These are phyloP conservation scores for Yamadazyma sp. DNA, from an alignment of 805 yeast species.

Conservation along the genomic window DNA sequence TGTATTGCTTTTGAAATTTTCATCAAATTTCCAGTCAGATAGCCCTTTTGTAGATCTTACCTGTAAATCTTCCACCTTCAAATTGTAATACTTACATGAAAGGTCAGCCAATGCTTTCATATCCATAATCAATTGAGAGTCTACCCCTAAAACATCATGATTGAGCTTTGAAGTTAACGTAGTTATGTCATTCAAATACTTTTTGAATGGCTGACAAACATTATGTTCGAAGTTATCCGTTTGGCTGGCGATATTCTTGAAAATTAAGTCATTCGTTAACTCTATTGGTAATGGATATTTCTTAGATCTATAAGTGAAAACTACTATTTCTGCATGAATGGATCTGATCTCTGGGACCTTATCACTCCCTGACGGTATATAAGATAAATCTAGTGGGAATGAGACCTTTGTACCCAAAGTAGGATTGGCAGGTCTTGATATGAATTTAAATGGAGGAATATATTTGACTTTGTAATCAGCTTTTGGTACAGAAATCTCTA, in stretches of 20 bases:
- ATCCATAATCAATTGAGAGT: slow-evolving; percentile 27
- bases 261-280: slow-evolving; percentile 35
- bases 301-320: slow-evolving; percentile 31
- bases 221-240: slow-evolving; percentile 30
- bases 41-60: not conserved
- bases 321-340: slow-evolving; percentile 29
- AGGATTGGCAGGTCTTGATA: slow-evolving; percentile 6
- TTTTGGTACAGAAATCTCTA: slow-evolving; percentile 29
- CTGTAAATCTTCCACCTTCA: slow-evolving; percentile 18
- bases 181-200: slow-evolving; percentile 21
- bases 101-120: slow-evolving; percentile 32
- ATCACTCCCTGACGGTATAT: slow-evolving; percentile 23
- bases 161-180: slow-evolving; percentile 24
- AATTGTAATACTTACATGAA: slow-evolving; percentile 28
- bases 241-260: slow-evolving; percentile 23
- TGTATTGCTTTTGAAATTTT: not conserved
- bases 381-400: slow-evolving; percentile 31
- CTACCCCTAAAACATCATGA: slow-evolving; percentile 26
- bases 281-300: slow-evolving; percentile 35
- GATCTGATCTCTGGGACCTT: slow-evolving; percentile 21
- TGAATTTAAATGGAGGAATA: slow-evolving; percentile 22
- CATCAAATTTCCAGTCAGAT: slow-evolving; percentile 3
- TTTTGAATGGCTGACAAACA: slow-evolving; percentile 18
- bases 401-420: slow-evolving; percentile 9
- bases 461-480: slow-evolving; percentile 25